These are phyloP conservation scores for Cochlearia excelsa DNA, from an alignment of 345 rosid genomes.

Conservation along the genomic window DNA sequence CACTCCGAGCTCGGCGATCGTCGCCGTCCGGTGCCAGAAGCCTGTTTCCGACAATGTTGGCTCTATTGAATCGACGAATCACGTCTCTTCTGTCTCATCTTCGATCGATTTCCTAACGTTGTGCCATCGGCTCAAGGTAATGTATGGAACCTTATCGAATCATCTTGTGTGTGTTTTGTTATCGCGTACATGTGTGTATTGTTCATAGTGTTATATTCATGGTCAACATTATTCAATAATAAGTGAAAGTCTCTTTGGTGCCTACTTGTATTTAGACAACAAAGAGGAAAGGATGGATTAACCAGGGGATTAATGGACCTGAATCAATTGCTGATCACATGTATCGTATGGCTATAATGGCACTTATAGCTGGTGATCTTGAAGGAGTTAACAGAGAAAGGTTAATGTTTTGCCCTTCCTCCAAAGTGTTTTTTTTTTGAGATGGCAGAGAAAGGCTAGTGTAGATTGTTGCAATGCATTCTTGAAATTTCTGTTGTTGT, in stretches of 20 bases:
- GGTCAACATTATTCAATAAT: conserved; percentile 8
- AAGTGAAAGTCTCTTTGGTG: conserved; percentile 2
- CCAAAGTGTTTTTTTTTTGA: neutral
- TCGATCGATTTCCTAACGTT: conserved; percentile 83
- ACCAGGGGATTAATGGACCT: conserved; percentile 74
- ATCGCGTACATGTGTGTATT: neutral
- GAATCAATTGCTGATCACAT: conserved; percentile 95
- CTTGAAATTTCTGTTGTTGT: neutral
- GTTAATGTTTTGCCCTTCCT: conserved; percentile 14
- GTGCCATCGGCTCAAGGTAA: conserved; percentile 83
- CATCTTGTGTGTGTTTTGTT: too few relatives aligned
- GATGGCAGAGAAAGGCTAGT: neutral
- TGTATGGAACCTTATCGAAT: neutral
- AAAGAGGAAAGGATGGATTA: conserved; percentile 93
- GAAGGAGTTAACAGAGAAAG: conserved; percentile 73
- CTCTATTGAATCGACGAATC: conserved; percentile 32
- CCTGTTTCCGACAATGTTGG: conserved; percentile 38
- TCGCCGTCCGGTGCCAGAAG: conserved; percentile 46
- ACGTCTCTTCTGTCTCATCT: conserved; percentile 45
- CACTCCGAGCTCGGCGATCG: conserved; percentile 38
- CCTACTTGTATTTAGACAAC: conserved; percentile 51
- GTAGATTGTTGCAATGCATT: neutral
- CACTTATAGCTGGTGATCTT: conserved; percentile 69
- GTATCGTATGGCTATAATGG: conserved; percentile 95
- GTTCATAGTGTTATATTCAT: neutral